Evolutionary conservation across 176 grass and related monocot genomes (phyloP).

Genomic region (Aegilops longissima): DNA sequence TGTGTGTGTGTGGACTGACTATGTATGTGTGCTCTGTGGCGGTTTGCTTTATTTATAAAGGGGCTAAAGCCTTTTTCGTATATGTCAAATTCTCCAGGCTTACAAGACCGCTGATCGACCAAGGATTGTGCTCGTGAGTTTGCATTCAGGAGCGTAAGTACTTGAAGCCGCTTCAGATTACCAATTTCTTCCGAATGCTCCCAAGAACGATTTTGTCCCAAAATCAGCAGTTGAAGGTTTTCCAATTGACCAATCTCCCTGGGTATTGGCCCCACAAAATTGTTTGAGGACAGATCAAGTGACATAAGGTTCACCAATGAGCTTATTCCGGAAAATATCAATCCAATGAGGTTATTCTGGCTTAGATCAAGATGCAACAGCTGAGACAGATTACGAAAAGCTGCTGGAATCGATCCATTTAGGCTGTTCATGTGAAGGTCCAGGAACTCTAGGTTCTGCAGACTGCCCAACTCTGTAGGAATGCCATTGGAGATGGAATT

Average conservation of each 20-base stretch:
- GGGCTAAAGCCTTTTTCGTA: neutral
- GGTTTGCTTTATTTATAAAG: no score
- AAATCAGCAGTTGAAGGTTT: slow-evolving; percentile 52
- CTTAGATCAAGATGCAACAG: slow-evolving; percentile 79
- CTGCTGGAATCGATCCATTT: slow-evolving; percentile 58
- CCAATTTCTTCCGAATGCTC: slow-evolving; percentile 72
- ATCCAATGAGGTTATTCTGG: slow-evolving; percentile 60
- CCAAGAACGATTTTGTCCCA: slow-evolving; percentile 66
- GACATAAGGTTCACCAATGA: slow-evolving; percentile 58
- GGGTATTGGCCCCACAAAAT: slow-evolving; percentile 65
- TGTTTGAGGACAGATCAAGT: slow-evolving; percentile 83
- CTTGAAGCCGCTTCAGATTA: slow-evolving; percentile 61
- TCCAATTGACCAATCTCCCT: slow-evolving; percentile 60
- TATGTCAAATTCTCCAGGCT: slow-evolving; percentile 82
- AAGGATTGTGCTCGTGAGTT: slow-evolving; percentile 62
- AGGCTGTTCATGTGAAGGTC: slow-evolving; percentile 59
- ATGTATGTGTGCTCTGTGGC: no score
- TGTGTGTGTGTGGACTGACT: no score
- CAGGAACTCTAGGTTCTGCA: slow-evolving; percentile 65
- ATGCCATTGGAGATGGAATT: slow-evolving; percentile 62
- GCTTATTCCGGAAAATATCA: slow-evolving; percentile 69
- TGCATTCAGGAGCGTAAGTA: slow-evolving; percentile 58
- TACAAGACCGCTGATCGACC: slow-evolving; percentile 55
- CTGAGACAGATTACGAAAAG: slow-evolving; percentile 59
- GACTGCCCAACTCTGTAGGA: slow-evolving; percentile 66